These are phyloP conservation scores for Crithidia sp. DNA, from an alignment of 208 protist species.

Conservation along the genomic window DNA sequence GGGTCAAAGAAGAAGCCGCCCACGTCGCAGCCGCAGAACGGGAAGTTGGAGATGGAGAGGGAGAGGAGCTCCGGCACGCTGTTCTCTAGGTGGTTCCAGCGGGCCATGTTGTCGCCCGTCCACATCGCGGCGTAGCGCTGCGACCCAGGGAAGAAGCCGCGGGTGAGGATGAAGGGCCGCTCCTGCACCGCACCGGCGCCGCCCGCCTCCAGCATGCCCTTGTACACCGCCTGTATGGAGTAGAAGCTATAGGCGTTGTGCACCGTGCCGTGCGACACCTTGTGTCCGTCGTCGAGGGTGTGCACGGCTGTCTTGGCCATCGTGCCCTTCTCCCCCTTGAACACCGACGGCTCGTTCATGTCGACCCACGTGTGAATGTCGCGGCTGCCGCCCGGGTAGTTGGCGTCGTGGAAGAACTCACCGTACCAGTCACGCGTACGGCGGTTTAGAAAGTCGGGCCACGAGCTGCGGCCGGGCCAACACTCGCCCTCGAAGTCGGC, in stretches of 20 bases:
- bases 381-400: conserved; percentile 87
- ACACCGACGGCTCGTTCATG: conserved; percentile 99
- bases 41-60: conserved; percentile 94
- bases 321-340: conserved; percentile 94
- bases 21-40: conserved; percentile 97
- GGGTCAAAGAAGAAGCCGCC: conserved; percentile 99
- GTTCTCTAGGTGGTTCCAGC: conserved; percentile 95
- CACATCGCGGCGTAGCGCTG: conserved; percentile 98
- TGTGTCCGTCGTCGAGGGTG: conserved; percentile 52
- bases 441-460: conserved; percentile 94
- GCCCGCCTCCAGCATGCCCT: conserved; percentile 85
- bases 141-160: conserved; percentile 98
- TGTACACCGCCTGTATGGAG: conserved; percentile 85
- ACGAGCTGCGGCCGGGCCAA: conserved; percentile 96
- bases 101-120: conserved; percentile 98
- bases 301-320: conserved; percentile 95
- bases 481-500: conserved; percentile 95
- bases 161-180: conserved; percentile 98
- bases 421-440: conserved; percentile 95
- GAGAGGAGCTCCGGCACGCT: conserved; percentile 96
- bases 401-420: conserved; percentile 85
- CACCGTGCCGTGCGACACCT: conserved; percentile 94
- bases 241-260: conserved; percentile 98
- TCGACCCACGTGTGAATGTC: conserved; percentile 99
- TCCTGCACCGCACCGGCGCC: conserved; percentile 34